A percentile compares a stretch with the other conserved stretches of the same genome.
Conservation (phyloP, 495 filamentous ascomycete genomes). For the Aspergillus cristatus region DNA sequence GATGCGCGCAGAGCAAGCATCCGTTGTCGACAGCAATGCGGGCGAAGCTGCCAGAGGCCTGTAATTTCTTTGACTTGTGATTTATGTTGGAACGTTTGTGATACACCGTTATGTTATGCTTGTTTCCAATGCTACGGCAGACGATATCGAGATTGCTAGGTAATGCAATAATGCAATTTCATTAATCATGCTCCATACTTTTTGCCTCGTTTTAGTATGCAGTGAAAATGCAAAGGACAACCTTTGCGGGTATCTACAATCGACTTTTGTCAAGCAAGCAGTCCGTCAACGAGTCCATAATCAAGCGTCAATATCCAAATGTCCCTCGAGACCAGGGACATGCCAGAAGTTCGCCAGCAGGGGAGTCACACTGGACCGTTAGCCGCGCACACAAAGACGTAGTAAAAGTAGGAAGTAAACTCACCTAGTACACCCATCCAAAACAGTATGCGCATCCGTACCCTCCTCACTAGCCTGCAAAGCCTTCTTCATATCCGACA, state of each 20-base stretch:
- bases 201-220: background rate
- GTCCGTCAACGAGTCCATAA: slow-evolving; percentile 2
- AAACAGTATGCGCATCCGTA: slow-evolving; percentile 89
- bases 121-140: too few species aligned
- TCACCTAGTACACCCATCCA: slow-evolving; percentile 53
- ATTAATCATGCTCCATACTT: background rate
- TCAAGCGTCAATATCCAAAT: slow-evolving; percentile 51
- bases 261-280: slow-evolving; percentile 1
- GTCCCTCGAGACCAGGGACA: slow-evolving; percentile 52
- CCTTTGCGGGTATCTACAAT: slow-evolving; percentile 20
- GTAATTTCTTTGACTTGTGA: slow-evolving; percentile 2
- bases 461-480: slow-evolving; percentile 51
- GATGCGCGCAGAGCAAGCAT: slow-evolving; percentile 69
- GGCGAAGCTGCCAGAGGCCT: slow-evolving; percentile 69
- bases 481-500: slow-evolving; percentile 40
- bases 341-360: slow-evolving; percentile 90
- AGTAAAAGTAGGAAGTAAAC: slow-evolving; percentile 3
- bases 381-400: slow-evolving; percentile 1
- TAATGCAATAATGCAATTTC: too few species aligned
- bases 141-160: too few species aligned
- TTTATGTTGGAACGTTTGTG: slow-evolving; percentile 9
- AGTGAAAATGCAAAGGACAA: slow-evolving; percentile 1
- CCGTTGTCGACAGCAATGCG: slow-evolving; percentile 58
- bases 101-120: slow-evolving; percentile 14
- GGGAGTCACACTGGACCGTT: slow-evolving; percentile 64